phyloP scores from a whole-genome alignment of 2,329 filamentous ascomycete genomes.

The Aspergillus aculeatinus region DNA sequence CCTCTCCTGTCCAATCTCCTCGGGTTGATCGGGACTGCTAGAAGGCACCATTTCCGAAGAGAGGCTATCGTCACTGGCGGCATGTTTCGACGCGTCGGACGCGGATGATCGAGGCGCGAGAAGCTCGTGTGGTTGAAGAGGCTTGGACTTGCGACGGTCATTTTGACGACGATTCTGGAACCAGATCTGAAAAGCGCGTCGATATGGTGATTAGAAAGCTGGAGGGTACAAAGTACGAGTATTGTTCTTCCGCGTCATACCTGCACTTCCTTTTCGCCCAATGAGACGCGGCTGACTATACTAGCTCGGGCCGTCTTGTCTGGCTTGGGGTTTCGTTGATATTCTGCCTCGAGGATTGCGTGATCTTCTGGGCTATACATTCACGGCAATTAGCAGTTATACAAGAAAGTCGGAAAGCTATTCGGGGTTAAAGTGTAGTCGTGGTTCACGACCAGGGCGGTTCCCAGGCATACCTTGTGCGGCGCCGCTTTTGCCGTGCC shows the following conservation, averaged over 20 bases:
- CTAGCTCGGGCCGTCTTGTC: conserved; percentile 83
- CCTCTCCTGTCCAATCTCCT: conserved; percentile 22
- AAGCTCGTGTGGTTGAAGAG: conserved; percentile 75
- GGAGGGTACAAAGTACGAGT: conserved; percentile 23
- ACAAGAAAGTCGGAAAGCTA: not conserved
- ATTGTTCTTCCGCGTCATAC: conserved; percentile 53
- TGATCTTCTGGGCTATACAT: conserved; percentile 76
- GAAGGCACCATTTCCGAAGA: conserved; percentile 29
- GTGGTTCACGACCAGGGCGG: conserved; percentile 8
- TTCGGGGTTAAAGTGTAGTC: not conserved
- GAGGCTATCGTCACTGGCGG: conserved; percentile 30
- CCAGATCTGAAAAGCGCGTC: conserved; percentile 71
- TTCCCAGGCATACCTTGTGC: conserved; percentile 54
- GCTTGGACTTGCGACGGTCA: conserved; percentile 82
- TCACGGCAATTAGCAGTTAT: not conserved
- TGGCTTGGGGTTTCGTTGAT: conserved; percentile 80
- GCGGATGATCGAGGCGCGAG: conserved; percentile 40
- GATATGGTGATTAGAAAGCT: conserved; percentile 20
- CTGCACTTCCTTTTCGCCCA: conserved; percentile 96
- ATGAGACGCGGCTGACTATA: conserved; percentile 79
- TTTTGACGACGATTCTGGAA: conserved; percentile 96
- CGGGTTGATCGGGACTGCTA: conserved; percentile 30
- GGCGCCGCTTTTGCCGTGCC: conserved; percentile 60
- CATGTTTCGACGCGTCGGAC: conserved; percentile 29
- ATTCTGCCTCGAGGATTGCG: conserved; percentile 80